Evolutionary conservation across 345 rosid species (phyloP).

Genomic region (Linum usitatissimum): DNA sequence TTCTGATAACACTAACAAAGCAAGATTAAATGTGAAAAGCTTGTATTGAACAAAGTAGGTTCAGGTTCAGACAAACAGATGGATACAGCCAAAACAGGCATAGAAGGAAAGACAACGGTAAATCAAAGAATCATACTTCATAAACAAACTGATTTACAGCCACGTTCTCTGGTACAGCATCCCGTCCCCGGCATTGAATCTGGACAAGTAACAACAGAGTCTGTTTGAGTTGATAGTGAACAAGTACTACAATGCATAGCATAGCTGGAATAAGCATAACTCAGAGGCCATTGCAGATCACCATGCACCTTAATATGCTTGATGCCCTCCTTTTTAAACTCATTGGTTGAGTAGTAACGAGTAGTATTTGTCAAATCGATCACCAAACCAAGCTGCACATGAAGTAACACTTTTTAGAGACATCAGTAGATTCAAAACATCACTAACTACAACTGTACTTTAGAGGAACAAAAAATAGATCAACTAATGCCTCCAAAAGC

Average conservation of each 20-base stretch:
- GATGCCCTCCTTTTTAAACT: constrained; percentile 78
- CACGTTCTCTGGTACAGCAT: constrained; percentile 77
- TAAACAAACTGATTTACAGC: constrained; percentile 76
- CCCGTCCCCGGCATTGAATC: constrained; percentile 94
- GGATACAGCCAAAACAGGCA: background rate
- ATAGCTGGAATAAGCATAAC: background rate
- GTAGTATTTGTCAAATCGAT: constrained; percentile 95
- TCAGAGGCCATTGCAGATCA: background rate
- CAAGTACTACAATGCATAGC: background rate
- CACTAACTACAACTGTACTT: background rate
- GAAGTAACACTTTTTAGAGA: background rate
- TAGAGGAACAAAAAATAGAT: too few relatives aligned
- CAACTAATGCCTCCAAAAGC: background rate
- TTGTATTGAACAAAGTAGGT: background rate
- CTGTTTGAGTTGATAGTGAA: background rate
- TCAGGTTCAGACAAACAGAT: background rate
- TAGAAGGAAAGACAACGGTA: background rate
- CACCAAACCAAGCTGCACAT: constrained; percentile 83
- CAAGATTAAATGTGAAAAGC: background rate
- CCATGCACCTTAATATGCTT: constrained; percentile 77
- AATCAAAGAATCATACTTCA: constrained; percentile 49
- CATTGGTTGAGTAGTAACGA: constrained; percentile 64
- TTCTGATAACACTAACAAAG: background rate
- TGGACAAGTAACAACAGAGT: constrained; percentile 23
- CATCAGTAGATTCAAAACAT: background rate